These are phyloP conservation scores for Colletotrichum musae DNA, from an alignment of 2,329 filamentous ascomycete genomes.

Conservation along the genomic window DNA sequence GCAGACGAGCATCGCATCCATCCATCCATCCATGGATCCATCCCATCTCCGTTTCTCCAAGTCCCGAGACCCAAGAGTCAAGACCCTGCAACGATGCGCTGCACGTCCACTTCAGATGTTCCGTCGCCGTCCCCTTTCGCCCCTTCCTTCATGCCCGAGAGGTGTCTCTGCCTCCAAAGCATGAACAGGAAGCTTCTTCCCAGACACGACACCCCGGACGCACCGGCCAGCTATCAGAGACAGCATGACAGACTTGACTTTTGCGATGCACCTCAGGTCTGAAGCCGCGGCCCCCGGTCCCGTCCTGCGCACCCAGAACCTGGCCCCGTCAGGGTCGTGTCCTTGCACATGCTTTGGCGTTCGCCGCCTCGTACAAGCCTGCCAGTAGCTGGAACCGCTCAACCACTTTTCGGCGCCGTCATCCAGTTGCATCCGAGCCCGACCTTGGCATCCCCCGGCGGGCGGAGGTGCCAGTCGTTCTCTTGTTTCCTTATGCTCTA, in stretches of 20 bases:
- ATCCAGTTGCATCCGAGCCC: constrained; percentile 30
- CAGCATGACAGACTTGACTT: constrained; percentile 36
- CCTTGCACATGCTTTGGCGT: constrained; percentile 14
- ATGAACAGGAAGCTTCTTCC: constrained; percentile 35
- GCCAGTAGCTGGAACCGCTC: constrained; percentile 1
- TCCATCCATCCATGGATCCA: constrained; percentile 1
- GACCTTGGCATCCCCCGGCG: constrained; percentile 13
- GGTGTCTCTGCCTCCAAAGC: constrained; percentile 31
- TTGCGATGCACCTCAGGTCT: constrained; percentile 30
- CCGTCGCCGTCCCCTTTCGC: constrained; percentile 19
- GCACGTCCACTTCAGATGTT: constrained; percentile 29
- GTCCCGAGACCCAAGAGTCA: constrained; percentile 1
- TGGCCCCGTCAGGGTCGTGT: constrained; percentile 21
- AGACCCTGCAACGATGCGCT: constrained; percentile 13
- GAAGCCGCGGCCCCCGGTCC: constrained; percentile 5
- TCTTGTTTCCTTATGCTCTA: constrained; percentile 33
- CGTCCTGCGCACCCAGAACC: constrained; percentile 6
- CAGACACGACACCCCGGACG: constrained; percentile 36
- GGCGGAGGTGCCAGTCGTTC: constrained; percentile 21
- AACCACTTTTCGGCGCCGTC: constrained; percentile 22
- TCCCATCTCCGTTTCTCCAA: constrained; percentile 33
- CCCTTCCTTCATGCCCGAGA: constrained; percentile 30
- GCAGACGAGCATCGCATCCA: neutral
- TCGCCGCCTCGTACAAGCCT: neutral
- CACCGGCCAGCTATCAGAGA: constrained; percentile 24